Percentiles rank a stretch among this genome's conserved stretches.
Conservation (phyloP, 108 stramenopile species). For the Fistulifera solaris region DNA sequence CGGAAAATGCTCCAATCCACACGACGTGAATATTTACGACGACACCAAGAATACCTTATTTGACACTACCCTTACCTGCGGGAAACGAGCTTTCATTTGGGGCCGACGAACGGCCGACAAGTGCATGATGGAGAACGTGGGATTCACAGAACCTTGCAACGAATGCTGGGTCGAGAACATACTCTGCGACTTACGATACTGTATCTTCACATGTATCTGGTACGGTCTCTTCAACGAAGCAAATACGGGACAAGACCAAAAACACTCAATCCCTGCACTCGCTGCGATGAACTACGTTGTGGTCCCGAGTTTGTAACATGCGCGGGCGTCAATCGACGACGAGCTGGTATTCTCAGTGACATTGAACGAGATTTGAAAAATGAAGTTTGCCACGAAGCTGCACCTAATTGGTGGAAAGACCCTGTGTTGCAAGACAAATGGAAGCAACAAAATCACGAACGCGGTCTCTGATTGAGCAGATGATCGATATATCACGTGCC, state of each 20-base stretch:
- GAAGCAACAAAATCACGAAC: not conserved
- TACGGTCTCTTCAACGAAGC: constrained; percentile 14
- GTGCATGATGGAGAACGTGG: constrained; percentile 16
- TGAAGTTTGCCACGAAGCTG: constrained; percentile 8
- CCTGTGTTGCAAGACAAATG: not conserved
- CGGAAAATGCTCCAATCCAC: constrained; percentile 21
- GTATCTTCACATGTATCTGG: constrained; percentile 19
- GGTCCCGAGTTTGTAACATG: constrained; percentile 39
- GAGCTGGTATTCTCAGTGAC: constrained; percentile 31
- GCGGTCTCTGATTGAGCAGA: too few relatives aligned
- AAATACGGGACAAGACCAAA: constrained; percentile 4
- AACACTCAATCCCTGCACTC: constrained; percentile 19
- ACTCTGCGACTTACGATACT: constrained; percentile 19
- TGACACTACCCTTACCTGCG: constrained; percentile 14
- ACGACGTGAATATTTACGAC: constrained; percentile 22
- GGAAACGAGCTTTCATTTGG: constrained; percentile 11
- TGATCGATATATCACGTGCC: too few relatives aligned
- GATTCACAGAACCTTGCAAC: constrained; percentile 18
- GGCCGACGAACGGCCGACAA: constrained; percentile 4
- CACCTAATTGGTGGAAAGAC: not conserved
- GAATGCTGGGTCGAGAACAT: constrained; percentile 27
- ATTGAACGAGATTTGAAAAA: constrained; percentile 16
- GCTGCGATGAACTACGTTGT: constrained; percentile 38
- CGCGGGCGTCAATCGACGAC: constrained; percentile 34
- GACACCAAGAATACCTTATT: constrained; percentile 19